phyloP scores from a whole-genome alignment of 23 red algal species.

The Cyanidioschyzon merolae region DNA sequence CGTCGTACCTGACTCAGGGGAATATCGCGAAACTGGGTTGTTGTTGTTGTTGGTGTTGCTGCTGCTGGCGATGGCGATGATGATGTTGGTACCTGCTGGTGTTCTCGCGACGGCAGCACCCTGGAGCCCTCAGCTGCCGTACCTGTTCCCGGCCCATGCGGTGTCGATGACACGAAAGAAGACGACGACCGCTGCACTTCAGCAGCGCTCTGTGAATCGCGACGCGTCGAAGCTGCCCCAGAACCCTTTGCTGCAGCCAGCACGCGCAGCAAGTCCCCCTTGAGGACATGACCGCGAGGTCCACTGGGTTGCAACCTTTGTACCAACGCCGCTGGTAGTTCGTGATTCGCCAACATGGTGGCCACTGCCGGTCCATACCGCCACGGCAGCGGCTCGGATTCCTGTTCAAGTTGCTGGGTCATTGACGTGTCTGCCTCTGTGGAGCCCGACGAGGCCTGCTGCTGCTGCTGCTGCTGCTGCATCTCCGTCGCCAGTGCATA shows the following conservation, averaged over 20 bases:
- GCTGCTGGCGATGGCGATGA: background rate
- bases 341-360: conserved; percentile 1
- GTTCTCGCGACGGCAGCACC: background rate
- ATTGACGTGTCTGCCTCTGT: background rate
- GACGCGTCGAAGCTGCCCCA: background rate
- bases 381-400: background rate
- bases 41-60: background rate
- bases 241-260: background rate
- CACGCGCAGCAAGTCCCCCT: conserved; percentile 8
- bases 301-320: background rate
- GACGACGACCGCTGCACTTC: too few species aligned
- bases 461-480: background rate
- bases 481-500: background rate
- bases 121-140: background rate
- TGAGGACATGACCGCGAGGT: conserved; percentile 20
- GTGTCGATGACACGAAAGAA: too few species aligned
- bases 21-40: background rate
- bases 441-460: background rate
- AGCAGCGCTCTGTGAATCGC: background rate
- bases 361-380: conserved; percentile 2
- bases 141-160: background rate
- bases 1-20: conserved; percentile 1
- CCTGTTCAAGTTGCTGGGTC: too few species aligned
- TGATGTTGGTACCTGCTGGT: too few species aligned
- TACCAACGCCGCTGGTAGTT: background rate